These are phyloP conservation scores for Blastocystis sp. DNA, from an alignment of 352 stramenopile species.

Conservation along the genomic window DNA sequence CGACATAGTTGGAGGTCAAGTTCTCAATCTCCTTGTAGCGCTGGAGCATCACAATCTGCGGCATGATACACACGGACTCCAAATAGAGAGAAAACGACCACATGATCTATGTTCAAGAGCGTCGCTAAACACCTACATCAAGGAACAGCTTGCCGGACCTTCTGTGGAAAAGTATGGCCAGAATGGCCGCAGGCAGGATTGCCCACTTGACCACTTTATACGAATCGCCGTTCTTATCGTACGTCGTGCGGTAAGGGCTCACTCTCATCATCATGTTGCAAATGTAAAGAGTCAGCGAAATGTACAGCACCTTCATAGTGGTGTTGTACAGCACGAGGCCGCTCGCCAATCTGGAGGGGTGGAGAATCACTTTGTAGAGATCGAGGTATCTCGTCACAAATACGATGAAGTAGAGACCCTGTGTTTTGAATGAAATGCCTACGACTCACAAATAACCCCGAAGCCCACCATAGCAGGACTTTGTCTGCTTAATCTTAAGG, in stretches of 20 bases:
- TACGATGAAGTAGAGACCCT: constrained; percentile 98
- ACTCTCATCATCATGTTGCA: constrained; percentile 97
- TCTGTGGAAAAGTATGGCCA: constrained; percentile 92
- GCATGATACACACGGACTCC: constrained; percentile 96
- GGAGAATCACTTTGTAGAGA: constrained; percentile 85
- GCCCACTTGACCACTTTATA: constrained; percentile 98
- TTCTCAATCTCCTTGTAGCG: constrained; percentile 97
- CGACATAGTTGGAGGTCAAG: constrained; percentile 98
- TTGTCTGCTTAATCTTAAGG: constrained; percentile 89
- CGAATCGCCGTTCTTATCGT: constrained; percentile 97
- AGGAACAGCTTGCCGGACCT: constrained; percentile 39
- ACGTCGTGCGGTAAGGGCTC: constrained; percentile 90
- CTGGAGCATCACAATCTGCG: constrained; percentile 97
- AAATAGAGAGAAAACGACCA: constrained; percentile 99
- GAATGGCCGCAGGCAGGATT: constrained; percentile 89
- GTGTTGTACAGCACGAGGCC: constrained; percentile 96
- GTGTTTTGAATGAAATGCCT: constrained; percentile 97
- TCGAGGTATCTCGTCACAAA: constrained; percentile 98
- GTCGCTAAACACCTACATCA: constrained; percentile 1
- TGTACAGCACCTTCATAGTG: constrained; percentile 98
- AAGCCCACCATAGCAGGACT: constrained; percentile 82
- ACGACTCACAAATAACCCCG: constrained; percentile 35
- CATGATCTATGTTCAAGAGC: constrained; percentile 76
- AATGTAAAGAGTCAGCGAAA: constrained; percentile 92
- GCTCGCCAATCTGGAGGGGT: constrained; percentile 80